Evolutionary conservation across 169 alveolate species (phyloP).

Genomic region (Hepatocystis sp.): DNA sequence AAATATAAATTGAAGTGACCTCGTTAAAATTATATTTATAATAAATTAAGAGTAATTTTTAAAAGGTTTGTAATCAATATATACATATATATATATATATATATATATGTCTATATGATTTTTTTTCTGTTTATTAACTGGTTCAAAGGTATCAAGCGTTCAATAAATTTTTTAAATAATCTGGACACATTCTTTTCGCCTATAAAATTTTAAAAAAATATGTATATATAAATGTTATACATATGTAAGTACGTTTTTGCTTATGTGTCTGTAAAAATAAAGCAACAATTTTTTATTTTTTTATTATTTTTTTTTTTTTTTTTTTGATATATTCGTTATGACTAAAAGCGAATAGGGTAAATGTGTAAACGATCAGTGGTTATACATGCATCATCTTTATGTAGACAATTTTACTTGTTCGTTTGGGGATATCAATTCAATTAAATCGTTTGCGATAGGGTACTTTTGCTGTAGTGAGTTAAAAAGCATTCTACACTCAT

Average conservation of each 20-base stretch:
- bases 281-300: no score
- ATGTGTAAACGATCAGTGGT: no score
- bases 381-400: no score
- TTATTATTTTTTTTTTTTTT: no score
- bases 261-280: no score
- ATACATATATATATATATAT: not conserved
- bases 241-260: no score
- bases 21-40: no score
- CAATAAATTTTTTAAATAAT: slow-evolving; percentile 61
- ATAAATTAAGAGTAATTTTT: no score
- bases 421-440: slow-evolving; percentile 59
- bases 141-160: slow-evolving; percentile 10
- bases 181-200: slow-evolving; percentile 76
- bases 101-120: not conserved
- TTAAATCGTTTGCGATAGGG: slow-evolving; percentile 36
- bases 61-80: no score
- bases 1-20: no score
- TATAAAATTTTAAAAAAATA: not conserved
- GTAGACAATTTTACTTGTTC: slow-evolving; percentile 73
- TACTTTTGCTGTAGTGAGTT: slow-evolving; percentile 59
- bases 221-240: no score
- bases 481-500: slow-evolving; percentile 46
- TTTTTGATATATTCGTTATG: no score
- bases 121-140: not conserved
- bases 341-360: not conserved